These are phyloP conservation scores for Cyberlindnera galapagoensis DNA, from an alignment of 805 yeast genomes.

Conservation along the genomic window DNA sequence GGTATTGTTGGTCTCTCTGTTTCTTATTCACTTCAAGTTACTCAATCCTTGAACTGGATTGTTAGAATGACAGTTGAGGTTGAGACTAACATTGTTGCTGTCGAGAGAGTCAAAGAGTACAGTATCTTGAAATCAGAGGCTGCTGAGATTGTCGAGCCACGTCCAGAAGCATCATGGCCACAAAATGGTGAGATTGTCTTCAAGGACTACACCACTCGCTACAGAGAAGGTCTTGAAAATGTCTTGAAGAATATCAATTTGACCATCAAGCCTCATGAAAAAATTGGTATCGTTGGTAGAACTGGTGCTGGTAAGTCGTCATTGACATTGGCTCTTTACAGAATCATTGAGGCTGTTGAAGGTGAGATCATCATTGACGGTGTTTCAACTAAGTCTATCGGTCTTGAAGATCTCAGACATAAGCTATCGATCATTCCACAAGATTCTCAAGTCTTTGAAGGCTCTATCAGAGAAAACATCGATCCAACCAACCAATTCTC, in stretches of 20 bases:
- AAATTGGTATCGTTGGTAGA: slow-evolving; percentile 93
- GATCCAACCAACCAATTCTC: slow-evolving; percentile 69
- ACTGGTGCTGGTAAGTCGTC: slow-evolving; percentile 97
- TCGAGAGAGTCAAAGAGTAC: slow-evolving; percentile 90
- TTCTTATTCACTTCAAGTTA: slow-evolving; percentile 86
- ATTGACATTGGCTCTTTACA: slow-evolving; percentile 73
- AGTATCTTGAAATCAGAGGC: slow-evolving; percentile 81
- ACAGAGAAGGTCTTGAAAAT: slow-evolving; percentile 74
- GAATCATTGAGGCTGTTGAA: slow-evolving; percentile 71
- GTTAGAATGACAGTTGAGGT: slow-evolving; percentile 99
- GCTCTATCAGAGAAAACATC: slow-evolving; percentile 75
- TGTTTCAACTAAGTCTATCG: slow-evolving; percentile 57
- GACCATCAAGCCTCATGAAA: slow-evolving; percentile 65
- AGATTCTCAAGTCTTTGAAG: slow-evolving; percentile 89
- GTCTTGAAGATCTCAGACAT: slow-evolving; percentile 71
- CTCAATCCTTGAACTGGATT: slow-evolving; percentile 94
- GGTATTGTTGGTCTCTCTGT: slow-evolving; percentile 93
- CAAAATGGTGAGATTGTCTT: slow-evolving; percentile 58
- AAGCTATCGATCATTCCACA: slow-evolving; percentile 85
- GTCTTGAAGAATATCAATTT: slow-evolving; percentile 66
- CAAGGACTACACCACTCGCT: slow-evolving; percentile 72
- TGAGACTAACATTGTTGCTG: slow-evolving; percentile 94
- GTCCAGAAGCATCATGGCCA: slow-evolving; percentile 78
- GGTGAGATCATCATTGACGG: slow-evolving; percentile 74
- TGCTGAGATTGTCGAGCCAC: slow-evolving; percentile 54